Conservation (phyloP, 78 protist genomes). For the Monosiga brevicollis region DNA sequence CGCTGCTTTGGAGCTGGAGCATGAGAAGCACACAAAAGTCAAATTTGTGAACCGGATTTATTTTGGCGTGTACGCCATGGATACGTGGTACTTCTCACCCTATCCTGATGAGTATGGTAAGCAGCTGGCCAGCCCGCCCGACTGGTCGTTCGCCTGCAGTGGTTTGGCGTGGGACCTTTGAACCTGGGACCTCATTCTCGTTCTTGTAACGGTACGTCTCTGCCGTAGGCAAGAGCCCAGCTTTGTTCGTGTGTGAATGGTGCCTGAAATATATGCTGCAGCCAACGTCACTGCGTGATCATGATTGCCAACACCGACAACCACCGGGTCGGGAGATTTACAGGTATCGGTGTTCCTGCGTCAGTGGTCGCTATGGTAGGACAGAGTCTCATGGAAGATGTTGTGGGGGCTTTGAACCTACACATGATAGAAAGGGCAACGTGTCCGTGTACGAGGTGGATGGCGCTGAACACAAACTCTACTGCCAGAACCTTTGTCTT, state of each 20-base stretch:
- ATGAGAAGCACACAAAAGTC: conserved; percentile 79
- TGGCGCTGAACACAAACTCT: conserved; percentile 72
- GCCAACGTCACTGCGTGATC: conserved; percentile 52
- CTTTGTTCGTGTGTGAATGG: conserved; percentile 76
- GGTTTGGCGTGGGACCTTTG: neutral
- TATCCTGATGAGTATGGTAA: conserved; percentile 75
- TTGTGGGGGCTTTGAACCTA: neutral
- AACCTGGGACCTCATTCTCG: neutral
- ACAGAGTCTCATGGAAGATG: neutral
- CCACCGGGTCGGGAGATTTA: conserved; percentile 95
- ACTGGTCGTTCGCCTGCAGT: neutral
- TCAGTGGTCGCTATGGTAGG: neutral
- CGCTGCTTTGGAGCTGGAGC: conserved; percentile 66
- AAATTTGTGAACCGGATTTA: conserved; percentile 71
- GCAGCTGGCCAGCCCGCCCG: neutral
- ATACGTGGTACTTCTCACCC: conserved; percentile 92
- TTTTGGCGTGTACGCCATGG: conserved; percentile 73
- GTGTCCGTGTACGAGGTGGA: conserved; percentile 82
- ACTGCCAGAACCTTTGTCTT: conserved; percentile 88
- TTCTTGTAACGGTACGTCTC: neutral
- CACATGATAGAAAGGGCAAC: conserved; percentile 9
- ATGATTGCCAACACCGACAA: conserved; percentile 62
- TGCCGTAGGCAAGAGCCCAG: neutral
- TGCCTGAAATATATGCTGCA: conserved; percentile 83
- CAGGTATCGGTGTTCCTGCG: conserved; percentile 12